Evolutionary conservation across 805 yeast species (phyloP), one percentile per base, ranked within the genome.

Genomic region (Yamadazyma sp.): DNA sequence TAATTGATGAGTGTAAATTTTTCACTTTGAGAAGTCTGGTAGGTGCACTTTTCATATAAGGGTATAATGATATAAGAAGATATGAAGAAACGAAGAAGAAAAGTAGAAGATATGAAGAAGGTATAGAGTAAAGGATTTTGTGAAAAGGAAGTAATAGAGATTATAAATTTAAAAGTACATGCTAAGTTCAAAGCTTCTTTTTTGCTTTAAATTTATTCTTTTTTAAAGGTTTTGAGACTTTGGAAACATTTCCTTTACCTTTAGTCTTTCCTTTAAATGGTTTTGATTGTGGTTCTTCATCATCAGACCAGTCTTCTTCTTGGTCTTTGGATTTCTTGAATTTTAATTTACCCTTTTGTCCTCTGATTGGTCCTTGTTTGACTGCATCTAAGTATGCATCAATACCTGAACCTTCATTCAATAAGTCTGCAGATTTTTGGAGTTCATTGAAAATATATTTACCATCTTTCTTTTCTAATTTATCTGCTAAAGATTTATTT

Each of bases 321-420:
- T 63, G 69, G 32, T 69, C 68, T 35, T 70, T 69, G 32, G 78
- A 73, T 56, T 82, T 79, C 64, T 83, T 86, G 67, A 78, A 91
- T 64, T 88, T 91, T 72, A 91, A 76, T 65, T 79, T 87, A 61
- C 89, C 89, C 66, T 78, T 79, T 69, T 86, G 96, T 39, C 97
- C 96, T 61, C 96, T 82, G 3, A 88, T 79, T 20, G 98, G 98
- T 16, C 93, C 97, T 49, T 83, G 85, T 58, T 78, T 82, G 16
- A 93, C 87, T 5, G 98, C 98, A 43, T 88, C 96, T 46, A 88
- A 76, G 57, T 93, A 93, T 0, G 97, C 98, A 54, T 85, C 85
- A 45, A 91, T 76, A 12, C 96, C 95, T 30, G 69, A 55, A 4
- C 59, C 60, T 36, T 67, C 63, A 18, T 62, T 60, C 16, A 54